Conservation (phyloP, 345 rosid genomes). For the Adansonia digitata region DNA sequence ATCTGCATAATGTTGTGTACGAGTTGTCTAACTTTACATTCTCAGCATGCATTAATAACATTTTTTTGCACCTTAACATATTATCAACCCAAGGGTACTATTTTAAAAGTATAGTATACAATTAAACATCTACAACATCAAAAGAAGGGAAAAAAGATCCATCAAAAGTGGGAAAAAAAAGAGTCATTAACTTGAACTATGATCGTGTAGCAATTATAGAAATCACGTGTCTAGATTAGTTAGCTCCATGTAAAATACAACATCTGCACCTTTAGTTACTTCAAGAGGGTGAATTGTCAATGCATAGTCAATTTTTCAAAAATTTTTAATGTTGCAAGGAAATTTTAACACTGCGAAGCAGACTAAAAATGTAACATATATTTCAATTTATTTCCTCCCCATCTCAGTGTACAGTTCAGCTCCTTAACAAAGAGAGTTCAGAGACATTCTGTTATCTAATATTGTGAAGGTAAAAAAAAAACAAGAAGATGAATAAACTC, state of each 20-base stretch:
- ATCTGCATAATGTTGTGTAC: conserved; percentile 76
- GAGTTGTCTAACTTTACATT: conserved; percentile 70
- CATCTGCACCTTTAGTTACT: conserved; percentile 66
- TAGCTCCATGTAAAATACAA: conserved; percentile 66
- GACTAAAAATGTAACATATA: background rate
- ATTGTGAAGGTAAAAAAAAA: background rate
- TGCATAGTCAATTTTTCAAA: conserved; percentile 6
- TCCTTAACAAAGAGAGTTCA: background rate
- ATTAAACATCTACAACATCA: background rate
- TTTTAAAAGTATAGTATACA: background rate
- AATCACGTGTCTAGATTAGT: conserved; percentile 39
- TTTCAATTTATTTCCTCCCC: background rate
- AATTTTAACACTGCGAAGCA: background rate
- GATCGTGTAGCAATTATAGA: conserved; percentile 56
- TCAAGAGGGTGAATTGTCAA: conserved; percentile 24
- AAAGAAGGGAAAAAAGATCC: background rate
- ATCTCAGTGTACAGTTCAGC: background rate
- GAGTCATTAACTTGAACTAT: conserved; percentile 65
- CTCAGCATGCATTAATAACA: conserved; percentile 70
- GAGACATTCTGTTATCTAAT: background rate
- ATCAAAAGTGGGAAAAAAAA: background rate
- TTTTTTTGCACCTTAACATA: conserved; percentile 67
- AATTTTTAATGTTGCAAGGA: conserved; percentile 5
- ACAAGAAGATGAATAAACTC: background rate
- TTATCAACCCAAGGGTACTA: background rate